These are phyloP conservation scores for Ustilago vetiveriae DNA, from an alignment of 1,284 basidiomycete genomes.

Conservation along the genomic window DNA sequence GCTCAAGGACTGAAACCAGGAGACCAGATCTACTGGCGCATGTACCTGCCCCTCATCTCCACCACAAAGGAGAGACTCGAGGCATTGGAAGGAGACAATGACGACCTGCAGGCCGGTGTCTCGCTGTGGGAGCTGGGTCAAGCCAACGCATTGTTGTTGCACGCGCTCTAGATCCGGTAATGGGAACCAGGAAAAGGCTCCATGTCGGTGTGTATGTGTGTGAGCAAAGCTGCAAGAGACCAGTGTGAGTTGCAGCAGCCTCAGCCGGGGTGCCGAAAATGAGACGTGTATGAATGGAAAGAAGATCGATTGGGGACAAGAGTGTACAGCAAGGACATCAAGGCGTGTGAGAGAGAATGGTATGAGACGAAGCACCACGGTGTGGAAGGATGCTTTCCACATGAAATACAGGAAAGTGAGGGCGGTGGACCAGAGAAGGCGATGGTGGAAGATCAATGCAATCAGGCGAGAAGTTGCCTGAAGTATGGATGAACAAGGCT, in stretches of 20 bases:
- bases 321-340: conserved; percentile 1
- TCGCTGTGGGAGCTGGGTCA: conserved; percentile 48
- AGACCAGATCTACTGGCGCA: conserved; percentile 35
- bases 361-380: conserved; percentile 10
- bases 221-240: no score
- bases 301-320: not conserved
- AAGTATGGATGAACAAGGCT: conserved; percentile 47
- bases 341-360: no score
- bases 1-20: conserved; percentile 21
- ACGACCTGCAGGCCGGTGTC: conserved; percentile 6
- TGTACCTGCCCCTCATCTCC: conserved; percentile 23
- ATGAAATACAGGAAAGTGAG: no score
- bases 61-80: conserved; percentile 3
- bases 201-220: no score
- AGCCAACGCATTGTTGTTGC: conserved; percentile 17
- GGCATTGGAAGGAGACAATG: conserved; percentile 2
- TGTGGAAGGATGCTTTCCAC: not conserved
- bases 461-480: conserved; percentile 27
- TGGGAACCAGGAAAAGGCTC: no score
- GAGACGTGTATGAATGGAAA: not conserved
- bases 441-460: not conserved
- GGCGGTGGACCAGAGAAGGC: no score
- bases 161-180: conserved; percentile 10
- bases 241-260: no score
- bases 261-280: no score